Conservation (phyloP, 139 green algal genomes). For the Parachlorella kessleri region DNA sequence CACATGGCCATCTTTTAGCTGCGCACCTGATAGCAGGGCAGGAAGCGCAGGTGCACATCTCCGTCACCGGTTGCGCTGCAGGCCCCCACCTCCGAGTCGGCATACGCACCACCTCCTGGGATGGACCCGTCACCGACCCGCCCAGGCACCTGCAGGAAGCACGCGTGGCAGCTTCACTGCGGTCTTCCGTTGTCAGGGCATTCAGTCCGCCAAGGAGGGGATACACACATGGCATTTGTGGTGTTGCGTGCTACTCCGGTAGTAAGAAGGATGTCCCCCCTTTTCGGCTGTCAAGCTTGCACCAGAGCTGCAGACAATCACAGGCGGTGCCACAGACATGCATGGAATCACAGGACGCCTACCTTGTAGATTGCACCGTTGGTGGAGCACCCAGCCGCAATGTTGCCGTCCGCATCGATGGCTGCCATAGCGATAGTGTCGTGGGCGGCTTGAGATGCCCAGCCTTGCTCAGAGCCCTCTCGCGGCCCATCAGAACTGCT, state of each 20-base stretch:
- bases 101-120: slow-evolving; percentile 70
- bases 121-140: slow-evolving; percentile 67
- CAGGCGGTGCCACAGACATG: too few species aligned
- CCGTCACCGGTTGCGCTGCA: slow-evolving; percentile 80
- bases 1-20: too few species aligned
- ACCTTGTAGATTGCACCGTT: slow-evolving; percentile 67
- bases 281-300: too few species aligned
- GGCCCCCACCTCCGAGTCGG: slow-evolving; percentile 62
- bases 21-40: slow-evolving; percentile 67
- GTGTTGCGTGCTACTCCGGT: too few species aligned
- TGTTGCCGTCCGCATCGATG: slow-evolving; percentile 37
- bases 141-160: slow-evolving; percentile 55
- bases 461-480: not conserved
- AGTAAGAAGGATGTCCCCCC: too few species aligned
- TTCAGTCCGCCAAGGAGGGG: too few species aligned
- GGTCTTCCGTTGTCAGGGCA: too few species aligned
- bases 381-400: slow-evolving; percentile 40
- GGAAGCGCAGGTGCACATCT: slow-evolving; percentile 79
- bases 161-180: too few species aligned
- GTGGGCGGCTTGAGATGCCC: slow-evolving; percentile 35
- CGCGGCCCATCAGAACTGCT: not conserved
- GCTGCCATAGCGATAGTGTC: slow-evolving; percentile 81
- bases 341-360: too few species aligned
- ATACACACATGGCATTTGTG: too few species aligned
- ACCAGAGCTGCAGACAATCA: too few species aligned